A percentile compares a stretch with the other conserved stretches of the same genome.
These are phyloP conservation scores for Neopestalotiopsis rosae DNA, from an alignment of 2,329 filamentous ascomycete genomes.

Conservation along the genomic window DNA sequence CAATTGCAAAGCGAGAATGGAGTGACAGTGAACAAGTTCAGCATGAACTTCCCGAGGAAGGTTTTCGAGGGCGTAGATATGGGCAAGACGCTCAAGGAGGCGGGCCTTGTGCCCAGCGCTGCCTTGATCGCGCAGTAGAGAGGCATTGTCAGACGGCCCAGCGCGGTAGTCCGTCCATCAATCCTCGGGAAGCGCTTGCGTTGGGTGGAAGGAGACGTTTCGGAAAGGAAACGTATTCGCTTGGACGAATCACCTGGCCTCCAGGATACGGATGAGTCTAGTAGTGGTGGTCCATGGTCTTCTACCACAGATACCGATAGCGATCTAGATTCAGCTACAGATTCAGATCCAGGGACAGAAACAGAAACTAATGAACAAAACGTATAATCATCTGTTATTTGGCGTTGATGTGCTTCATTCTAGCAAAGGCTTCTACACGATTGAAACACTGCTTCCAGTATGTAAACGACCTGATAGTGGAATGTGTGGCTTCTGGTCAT, in stretches of 20 bases:
- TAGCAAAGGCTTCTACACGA: too few species aligned
- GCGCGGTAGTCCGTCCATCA: not conserved
- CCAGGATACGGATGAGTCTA: not conserved
- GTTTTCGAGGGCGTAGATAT: slow-evolving; percentile 78
- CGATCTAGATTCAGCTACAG: too few species aligned
- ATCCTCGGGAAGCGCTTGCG: not conserved
- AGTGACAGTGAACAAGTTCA: slow-evolving; percentile 74
- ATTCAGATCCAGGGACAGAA: too few species aligned
- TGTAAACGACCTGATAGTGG: too few species aligned
- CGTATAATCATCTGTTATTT: too few species aligned
- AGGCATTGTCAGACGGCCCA: not conserved
- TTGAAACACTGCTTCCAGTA: too few species aligned
- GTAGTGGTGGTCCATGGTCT: too few species aligned
- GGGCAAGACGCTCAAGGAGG: slow-evolving; percentile 89
- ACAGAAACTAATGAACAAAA: too few species aligned
- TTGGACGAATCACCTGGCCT: not conserved
- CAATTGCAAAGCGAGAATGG: slow-evolving; percentile 75
- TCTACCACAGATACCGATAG: too few species aligned
- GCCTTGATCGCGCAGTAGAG: slow-evolving; percentile 74
- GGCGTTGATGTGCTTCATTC: too few species aligned
- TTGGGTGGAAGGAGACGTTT: not conserved
- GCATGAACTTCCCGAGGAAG: slow-evolving; percentile 87
- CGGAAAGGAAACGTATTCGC: not conserved
- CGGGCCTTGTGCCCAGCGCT: slow-evolving; percentile 88
- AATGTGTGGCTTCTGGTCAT: too few species aligned